Percentiles rank a stretch among this genome's conserved stretches.
phyloP scores from a whole-genome alignment of 179 eudicot species.

The Heliamphora pulchella region DNA sequence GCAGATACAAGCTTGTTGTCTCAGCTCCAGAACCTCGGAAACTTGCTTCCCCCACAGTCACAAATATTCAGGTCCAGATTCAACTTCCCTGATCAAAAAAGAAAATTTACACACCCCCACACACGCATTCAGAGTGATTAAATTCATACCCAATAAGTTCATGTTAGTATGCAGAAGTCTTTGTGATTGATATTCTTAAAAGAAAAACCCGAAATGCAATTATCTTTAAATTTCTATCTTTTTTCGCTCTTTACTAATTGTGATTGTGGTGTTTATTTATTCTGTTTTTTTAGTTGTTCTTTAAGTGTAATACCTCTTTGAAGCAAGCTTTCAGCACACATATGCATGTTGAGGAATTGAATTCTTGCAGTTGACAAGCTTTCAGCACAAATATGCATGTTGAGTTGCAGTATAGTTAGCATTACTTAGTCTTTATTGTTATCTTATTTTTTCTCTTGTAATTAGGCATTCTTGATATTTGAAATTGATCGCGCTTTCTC shows the following conservation, averaged over 20 bases:
- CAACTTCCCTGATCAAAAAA: not conserved
- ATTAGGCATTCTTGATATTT: not conserved
- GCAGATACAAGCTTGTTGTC: slow-evolving; percentile 87
- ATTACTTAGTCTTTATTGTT: not conserved
- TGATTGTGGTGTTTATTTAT: not conserved
- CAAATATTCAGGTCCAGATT: slow-evolving; percentile 74
- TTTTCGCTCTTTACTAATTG: not conserved
- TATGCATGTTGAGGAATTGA: not conserved
- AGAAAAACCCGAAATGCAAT: not conserved
- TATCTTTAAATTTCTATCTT: not conserved
- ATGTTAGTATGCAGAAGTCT: not conserved
- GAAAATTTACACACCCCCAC: not conserved
- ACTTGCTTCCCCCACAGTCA: slow-evolving; percentile 71
- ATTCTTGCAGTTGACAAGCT: not conserved
- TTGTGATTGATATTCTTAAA: not conserved
- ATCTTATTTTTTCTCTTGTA: not conserved
- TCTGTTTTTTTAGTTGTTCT: not conserved
- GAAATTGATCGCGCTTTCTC: not conserved
- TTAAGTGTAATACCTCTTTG: not conserved
- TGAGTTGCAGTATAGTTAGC: not conserved
- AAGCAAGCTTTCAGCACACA: not conserved
- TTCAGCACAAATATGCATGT: slow-evolving; percentile 5
- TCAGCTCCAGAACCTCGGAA: slow-evolving; percentile 75
- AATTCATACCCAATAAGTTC: not conserved
- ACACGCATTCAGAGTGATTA: too few relatives aligned